Conservation (phyloP, 176 grass and related monocot genomes). For the Saccharum officinarum region DNA sequence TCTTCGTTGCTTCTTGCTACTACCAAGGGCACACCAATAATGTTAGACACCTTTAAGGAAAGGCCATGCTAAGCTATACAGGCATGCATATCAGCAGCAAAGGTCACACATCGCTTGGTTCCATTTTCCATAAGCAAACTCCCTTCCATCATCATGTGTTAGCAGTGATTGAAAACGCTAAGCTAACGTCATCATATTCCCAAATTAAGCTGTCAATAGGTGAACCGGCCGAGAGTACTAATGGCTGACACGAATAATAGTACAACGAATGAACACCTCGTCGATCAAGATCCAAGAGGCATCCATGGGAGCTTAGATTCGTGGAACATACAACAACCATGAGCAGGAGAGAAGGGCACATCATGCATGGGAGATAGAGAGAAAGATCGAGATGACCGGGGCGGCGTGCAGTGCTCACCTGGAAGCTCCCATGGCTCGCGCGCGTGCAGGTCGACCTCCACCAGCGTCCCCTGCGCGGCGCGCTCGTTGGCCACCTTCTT, state of each 20-base stretch:
- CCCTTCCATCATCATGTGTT: not conserved
- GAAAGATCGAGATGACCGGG: too few species aligned
- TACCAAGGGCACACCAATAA: not conserved
- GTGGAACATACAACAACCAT: too few species aligned
- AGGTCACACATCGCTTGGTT: not conserved
- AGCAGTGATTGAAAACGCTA: not conserved
- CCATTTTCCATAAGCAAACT: not conserved
- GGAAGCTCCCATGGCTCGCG: slow-evolving; percentile 96
- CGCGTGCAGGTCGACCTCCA: slow-evolving; percentile 90
- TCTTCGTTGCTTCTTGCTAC: slow-evolving; percentile 2
- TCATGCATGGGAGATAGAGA: too few species aligned
- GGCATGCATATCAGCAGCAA: not conserved
- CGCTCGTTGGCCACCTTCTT: slow-evolving; percentile 84
- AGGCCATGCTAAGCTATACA: slow-evolving; percentile 7
- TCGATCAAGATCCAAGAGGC: not conserved
- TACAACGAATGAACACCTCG: not conserved
- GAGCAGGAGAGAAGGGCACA: too few species aligned
- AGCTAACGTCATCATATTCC: not conserved
- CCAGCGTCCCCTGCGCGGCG: slow-evolving; percentile 63
- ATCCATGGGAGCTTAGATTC: too few species aligned
- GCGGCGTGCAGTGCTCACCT: slow-evolving; percentile 32
- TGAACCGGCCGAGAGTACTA: not conserved
- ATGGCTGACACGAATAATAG: not conserved
- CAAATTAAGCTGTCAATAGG: too few species aligned
- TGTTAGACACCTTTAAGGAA: not conserved